Evolutionary conservation across 805 yeast species (phyloP).

Genomic region (Kurtzmaniella cleridarum): DNA sequence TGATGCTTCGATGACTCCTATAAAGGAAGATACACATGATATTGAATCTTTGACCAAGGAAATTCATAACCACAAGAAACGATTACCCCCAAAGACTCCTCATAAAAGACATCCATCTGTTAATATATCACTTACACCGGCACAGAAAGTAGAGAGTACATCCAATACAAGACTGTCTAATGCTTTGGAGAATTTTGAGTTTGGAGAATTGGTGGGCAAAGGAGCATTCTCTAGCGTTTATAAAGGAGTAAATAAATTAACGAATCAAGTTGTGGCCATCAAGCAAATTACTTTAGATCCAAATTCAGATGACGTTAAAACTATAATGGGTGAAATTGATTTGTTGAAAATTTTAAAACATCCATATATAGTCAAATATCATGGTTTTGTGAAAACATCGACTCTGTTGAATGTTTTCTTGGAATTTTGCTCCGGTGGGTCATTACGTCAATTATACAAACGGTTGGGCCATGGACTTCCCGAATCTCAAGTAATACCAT

Average conservation of each 20-base stretch:
- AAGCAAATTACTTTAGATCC: constrained; percentile 66
- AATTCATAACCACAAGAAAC: neutral
- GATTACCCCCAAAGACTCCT: neutral
- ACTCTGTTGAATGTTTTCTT: constrained; percentile 52
- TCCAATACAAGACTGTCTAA: constrained; percentile 32
- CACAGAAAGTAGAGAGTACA: constrained; percentile 43
- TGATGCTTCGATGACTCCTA: neutral
- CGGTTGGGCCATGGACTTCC: constrained; percentile 46
- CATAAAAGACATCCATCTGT: constrained; percentile 25
- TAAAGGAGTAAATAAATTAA: constrained; percentile 60
- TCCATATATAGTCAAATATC: constrained; percentile 62
- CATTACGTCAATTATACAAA: constrained; percentile 50
- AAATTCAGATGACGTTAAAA: constrained; percentile 34
- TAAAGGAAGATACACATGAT: constrained; percentile 1
- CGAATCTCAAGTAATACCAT: constrained; percentile 46
- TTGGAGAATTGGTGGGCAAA: constrained; percentile 66
- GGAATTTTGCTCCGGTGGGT: constrained; percentile 62
- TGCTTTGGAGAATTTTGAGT: constrained; percentile 44
- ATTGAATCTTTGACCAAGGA: constrained; percentile 16
- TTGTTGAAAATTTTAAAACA: constrained; percentile 60
- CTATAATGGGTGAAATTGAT: constrained; percentile 62
- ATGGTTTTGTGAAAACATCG: constrained; percentile 57
- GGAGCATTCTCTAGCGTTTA: constrained; percentile 93
- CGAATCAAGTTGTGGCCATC: constrained; percentile 70
- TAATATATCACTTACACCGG: constrained; percentile 44